Base-by-base conservation (phyloP, 2,329 filamentous ascomycete genomes). In the Trichoderma harzianum region DNA sequence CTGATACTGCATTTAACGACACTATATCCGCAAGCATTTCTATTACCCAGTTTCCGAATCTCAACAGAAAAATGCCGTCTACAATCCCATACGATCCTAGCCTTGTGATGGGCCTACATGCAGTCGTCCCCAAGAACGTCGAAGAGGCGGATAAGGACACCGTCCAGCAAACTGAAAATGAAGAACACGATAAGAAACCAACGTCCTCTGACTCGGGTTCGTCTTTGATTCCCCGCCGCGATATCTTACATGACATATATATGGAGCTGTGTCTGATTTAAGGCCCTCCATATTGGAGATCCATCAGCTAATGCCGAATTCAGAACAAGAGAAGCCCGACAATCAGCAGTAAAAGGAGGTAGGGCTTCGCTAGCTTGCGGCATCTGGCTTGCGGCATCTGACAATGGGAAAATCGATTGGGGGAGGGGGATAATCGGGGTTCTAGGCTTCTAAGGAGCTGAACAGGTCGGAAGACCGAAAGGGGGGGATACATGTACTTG, bases 11-110 rank as follows among this genome's bases (percentile, higher is more conserved):
- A 10, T 8, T 43, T 18, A 4, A 43, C 36, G 36, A 18, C 16
- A 8, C 16, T 7, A 43, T 7, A 18, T 43, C 18, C 16, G 3
- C 36, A 43, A 7, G 7, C 36, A 8, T 18, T 39, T 43, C 1
- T 18, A 39, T 0, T 39, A 18, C 16, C 1, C 16, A 0, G 3
- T 43, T 1, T n/a, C 1, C 18, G 3, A n/a, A 43, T 16, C 39
- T 43, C 2, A 43, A 2, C 39, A n/a, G 12, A n/a, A 43, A 0
- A 43, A n/a, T 43, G 39, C 39, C 39, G 0, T 8, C 3, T 43
- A n/a, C 39, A n/a, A 43, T 43, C 7, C 39, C 39, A n/a, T 43
- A n/a, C 39, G 39, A 43, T n/a, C 39, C 39, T 10, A n/a, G 39
- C 39, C 16, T 43, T 43, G 39, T 43, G 7, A 43, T 43, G 39